These are phyloP conservation scores for Aspergillus brasiliensis DNA, from an alignment of 2,329 filamentous ascomycete species.

Conservation along the genomic window DNA sequence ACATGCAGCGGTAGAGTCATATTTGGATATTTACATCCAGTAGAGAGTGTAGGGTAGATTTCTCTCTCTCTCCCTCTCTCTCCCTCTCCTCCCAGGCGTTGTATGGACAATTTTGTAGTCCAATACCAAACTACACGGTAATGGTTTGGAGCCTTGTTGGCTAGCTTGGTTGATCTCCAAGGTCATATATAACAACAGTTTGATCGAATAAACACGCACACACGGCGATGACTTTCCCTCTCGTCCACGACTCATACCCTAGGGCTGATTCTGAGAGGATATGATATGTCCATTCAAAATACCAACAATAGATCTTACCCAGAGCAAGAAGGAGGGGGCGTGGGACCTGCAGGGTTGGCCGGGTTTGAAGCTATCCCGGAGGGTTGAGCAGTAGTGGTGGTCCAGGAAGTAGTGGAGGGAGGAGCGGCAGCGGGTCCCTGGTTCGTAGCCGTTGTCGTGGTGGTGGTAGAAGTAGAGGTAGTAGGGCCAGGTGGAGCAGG, in stretches of 20 bases:
- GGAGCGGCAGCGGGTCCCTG: constrained; percentile 23
- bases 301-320: not conserved
- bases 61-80: too few relatives aligned
- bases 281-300: not conserved
- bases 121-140: not conserved
- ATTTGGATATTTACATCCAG: not conserved
- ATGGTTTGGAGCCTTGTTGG: too few relatives aligned
- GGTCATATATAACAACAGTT: not conserved
- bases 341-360: not conserved
- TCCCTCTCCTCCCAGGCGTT: too few relatives aligned
- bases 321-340: constrained; percentile 1
- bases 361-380: constrained; percentile 25
- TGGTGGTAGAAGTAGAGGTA: not conserved
- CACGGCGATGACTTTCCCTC: too few relatives aligned
- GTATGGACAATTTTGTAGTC: too few relatives aligned
- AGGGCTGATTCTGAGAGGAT: not conserved
- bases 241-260: not conserved
- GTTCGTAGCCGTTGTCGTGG: constrained; percentile 11
- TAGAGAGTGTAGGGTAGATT: not conserved
- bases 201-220: not conserved
- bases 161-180: too few relatives aligned
- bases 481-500: constrained; percentile 3
- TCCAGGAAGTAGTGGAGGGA: constrained; percentile 25
- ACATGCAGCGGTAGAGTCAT: not conserved
- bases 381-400: constrained; percentile 27